phyloP scores from a whole-genome alignment of 2,329 filamentous ascomycete genomes.

The Allantophomopsis lycopodina region DNA sequence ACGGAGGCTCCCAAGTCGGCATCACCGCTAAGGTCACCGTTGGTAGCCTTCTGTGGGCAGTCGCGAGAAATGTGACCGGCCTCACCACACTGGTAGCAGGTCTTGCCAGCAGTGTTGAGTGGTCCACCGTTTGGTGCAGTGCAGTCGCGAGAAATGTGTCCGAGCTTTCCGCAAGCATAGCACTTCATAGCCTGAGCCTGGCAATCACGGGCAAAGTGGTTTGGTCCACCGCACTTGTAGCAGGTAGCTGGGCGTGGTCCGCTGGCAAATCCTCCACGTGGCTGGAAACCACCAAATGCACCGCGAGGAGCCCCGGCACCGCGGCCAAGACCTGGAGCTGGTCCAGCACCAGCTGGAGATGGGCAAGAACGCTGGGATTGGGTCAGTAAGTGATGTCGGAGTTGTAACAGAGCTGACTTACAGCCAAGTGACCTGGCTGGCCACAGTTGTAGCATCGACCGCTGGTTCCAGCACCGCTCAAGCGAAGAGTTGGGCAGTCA shows the following conservation, averaged over 20 bases:
- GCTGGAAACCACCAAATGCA: conserved; percentile 46
- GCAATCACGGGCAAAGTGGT: conserved; percentile 97
- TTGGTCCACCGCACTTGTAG: conserved; percentile 73
- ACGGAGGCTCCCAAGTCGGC: conserved; percentile 20
- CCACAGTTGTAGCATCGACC: conserved; percentile 96
- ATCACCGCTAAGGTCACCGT: conserved; percentile 24
- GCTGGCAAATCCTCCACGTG: conserved; percentile 61
- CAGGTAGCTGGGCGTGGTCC: conserved; percentile 56
- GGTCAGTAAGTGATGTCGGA: conserved; percentile 1
- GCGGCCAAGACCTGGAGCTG: conserved; percentile 36
- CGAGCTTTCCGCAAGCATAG: conserved; percentile 63
- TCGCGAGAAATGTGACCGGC: conserved; percentile 93
- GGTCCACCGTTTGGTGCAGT: conserved; percentile 93
- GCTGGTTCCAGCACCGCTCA: conserved; percentile 70
- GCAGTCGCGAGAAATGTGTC: conserved; percentile 56
- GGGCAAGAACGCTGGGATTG: conserved; percentile 64
- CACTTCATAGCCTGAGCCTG: conserved; percentile 81
- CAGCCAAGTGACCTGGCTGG: conserved; percentile 81
- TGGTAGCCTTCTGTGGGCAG: conserved; percentile 59
- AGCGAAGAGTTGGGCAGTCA: conserved; percentile 89
- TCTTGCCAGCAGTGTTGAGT: conserved; percentile 92
- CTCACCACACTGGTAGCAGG: conserved; percentile 95
- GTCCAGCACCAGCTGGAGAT: conserved; percentile 46
- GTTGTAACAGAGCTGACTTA: conserved; percentile 28
- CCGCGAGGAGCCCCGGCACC: conserved; percentile 59